Evolutionary conservation across 2,329 filamentous ascomycete species (phyloP).

Genomic region (Ophiocordyceps australis): DNA sequence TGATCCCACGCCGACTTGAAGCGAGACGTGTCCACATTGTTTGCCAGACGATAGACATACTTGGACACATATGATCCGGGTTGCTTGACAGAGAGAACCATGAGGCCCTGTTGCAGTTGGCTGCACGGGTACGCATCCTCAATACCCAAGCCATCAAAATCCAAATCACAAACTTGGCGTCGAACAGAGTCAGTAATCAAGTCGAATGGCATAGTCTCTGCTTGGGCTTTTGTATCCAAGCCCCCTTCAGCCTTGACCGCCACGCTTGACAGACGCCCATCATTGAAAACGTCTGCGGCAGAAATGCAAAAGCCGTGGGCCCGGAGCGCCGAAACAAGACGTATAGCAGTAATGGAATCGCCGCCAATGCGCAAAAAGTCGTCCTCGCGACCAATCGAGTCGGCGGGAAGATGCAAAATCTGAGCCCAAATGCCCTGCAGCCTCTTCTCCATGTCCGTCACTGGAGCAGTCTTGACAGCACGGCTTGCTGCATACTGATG

Average conservation of each 20-base stretch:
- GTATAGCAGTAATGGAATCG: slow-evolving; percentile 13
- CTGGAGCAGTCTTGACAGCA: background rate
- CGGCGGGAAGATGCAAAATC: slow-evolving; percentile 2
- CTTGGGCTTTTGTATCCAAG: no score
- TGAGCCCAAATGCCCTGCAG: slow-evolving; percentile 4
- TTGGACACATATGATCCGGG: slow-evolving; percentile 15
- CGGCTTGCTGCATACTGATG: slow-evolving; percentile 1
- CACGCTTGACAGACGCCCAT: background rate
- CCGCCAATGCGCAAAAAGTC: slow-evolving; percentile 9
- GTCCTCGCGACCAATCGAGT: slow-evolving; percentile 4
- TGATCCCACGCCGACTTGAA: slow-evolving; percentile 12
- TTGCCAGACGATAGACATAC: slow-evolving; percentile 6
- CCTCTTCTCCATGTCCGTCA: background rate
- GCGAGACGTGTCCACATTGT: slow-evolving; percentile 5
- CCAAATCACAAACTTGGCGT: no score
- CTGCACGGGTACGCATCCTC: slow-evolving; percentile 18
- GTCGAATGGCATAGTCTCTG: no score
- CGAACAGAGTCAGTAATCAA: no score
- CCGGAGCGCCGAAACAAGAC: slow-evolving; percentile 1
- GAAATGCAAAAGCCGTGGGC: slow-evolving; percentile 3
- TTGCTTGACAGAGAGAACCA: slow-evolving; percentile 13
- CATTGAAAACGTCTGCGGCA: slow-evolving; percentile 5
- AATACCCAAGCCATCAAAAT: slow-evolving; percentile 3
- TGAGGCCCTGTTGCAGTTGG: slow-evolving; percentile 17
- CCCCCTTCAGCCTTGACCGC: background rate